A percentile compares a stretch with the other conserved stretches of the same genome.
phyloP scores from a whole-genome alignment of 2,329 filamentous ascomycete species.

The Colletotrichum abscissum region DNA sequence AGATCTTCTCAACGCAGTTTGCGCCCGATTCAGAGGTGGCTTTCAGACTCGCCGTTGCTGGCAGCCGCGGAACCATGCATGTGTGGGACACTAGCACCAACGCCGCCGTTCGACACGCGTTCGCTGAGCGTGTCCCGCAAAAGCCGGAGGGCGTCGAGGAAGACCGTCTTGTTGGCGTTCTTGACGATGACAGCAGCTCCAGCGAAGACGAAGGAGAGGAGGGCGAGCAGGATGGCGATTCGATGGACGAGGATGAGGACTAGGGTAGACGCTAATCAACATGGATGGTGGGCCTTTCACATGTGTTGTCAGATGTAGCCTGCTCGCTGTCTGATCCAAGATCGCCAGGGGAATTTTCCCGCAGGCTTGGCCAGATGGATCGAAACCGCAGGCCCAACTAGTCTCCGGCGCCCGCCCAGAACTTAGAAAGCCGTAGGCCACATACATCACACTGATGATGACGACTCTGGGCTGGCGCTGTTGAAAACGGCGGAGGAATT shows the following conservation, averaged over 20 bases:
- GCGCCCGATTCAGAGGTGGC: conserved; percentile 91
- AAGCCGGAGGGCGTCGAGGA: conserved; percentile 70
- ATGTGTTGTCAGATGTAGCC: not conserved
- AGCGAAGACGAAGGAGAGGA: conserved; percentile 70
- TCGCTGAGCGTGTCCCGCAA: conserved; percentile 72
- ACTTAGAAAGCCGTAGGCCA: not conserved
- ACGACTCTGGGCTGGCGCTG: conserved; percentile 5
- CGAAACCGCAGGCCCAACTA: conserved; percentile 4
- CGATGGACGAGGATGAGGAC: conserved; percentile 67
- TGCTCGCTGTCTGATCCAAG: not conserved
- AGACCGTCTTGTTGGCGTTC: conserved; percentile 83
- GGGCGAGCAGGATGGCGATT: conserved; percentile 55
- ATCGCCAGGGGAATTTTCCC: conserved; percentile 1
- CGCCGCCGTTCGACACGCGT: conserved; percentile 83
- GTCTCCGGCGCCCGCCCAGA: not conserved
- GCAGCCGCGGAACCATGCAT: conserved; percentile 91
- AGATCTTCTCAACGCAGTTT: conserved; percentile 91
- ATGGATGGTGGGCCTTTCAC: not conserved
- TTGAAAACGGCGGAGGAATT: not conserved
- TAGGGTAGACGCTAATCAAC: not conserved
- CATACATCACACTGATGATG: not conserved
- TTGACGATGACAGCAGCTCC: conserved; percentile 74
- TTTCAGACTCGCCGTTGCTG: conserved; percentile 92
- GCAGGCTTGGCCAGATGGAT: conserved; percentile 9
- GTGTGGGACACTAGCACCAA: conserved; percentile 99